Percentiles rank a stretch among this genome's conserved stretches.
Conservation (phyloP, 345 rosid genomes). For the Ceriops zippeliana region DNA sequence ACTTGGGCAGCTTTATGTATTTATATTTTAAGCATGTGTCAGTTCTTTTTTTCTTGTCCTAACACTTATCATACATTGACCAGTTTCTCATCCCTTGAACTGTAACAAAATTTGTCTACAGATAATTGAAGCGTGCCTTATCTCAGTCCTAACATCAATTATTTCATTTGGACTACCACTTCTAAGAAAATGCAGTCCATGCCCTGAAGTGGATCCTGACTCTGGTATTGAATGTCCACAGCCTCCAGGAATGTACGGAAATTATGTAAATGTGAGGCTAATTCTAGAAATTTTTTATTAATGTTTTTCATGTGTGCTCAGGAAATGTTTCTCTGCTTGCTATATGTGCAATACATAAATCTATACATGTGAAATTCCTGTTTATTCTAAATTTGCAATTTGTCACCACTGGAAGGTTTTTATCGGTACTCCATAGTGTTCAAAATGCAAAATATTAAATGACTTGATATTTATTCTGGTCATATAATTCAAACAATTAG, state of each 20-base stretch:
- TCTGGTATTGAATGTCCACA: conserved; percentile 81
- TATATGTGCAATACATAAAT: too few species aligned
- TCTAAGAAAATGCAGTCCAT: conserved; percentile 80
- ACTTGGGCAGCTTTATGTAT: neutral
- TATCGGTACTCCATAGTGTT: too few species aligned
- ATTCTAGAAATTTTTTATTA: too few species aligned
- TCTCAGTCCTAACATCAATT: conserved; percentile 78
- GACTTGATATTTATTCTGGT: too few species aligned
- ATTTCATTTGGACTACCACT: conserved; percentile 93
- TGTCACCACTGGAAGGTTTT: too few species aligned
- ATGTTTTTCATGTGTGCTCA: too few species aligned
- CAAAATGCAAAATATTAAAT: too few species aligned
- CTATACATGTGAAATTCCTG: too few species aligned
- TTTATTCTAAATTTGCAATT: too few species aligned
- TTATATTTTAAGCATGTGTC: neutral
- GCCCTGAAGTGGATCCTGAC: conserved; percentile 72
- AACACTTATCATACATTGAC: conserved; percentile 11
- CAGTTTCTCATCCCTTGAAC: neutral
- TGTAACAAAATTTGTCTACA: conserved; percentile 23
- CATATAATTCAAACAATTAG: too few species aligned
- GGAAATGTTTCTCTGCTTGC: too few species aligned
- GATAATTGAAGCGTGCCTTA: conserved; percentile 95
- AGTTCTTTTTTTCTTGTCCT: conserved; percentile 7
- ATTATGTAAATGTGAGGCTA: conserved; percentile 80
- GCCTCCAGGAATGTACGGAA: conserved; percentile 93